Percentiles rank a stretch among this genome's conserved stretches.
Evolutionary conservation across 2,329 filamentous ascomycete species (phyloP).

Genomic region (Ophiostoma fasciatum): DNA sequence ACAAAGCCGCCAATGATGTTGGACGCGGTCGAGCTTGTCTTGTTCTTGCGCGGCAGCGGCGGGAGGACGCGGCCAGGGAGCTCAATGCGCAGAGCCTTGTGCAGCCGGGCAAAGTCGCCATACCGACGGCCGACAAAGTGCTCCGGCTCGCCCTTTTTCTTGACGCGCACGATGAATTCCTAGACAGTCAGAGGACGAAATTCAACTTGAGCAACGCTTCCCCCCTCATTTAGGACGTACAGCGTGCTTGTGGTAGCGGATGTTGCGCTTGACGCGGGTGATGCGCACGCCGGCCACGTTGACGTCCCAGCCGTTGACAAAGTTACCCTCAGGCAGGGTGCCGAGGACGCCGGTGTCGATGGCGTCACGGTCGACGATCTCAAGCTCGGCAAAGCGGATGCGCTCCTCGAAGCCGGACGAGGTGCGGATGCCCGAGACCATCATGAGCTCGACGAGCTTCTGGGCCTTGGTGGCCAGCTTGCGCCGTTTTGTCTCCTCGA

Average conservation of each 20-base stretch:
- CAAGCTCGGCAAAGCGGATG: constrained; percentile 91
- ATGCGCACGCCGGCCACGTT: constrained; percentile 85
- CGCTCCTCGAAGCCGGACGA: constrained; percentile 95
- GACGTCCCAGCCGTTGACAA: constrained; percentile 91
- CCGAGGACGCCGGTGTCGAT: constrained; percentile 81
- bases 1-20: constrained; percentile 36
- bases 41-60: constrained; percentile 83
- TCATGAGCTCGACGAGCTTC: constrained; percentile 97
- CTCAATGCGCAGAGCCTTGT: constrained; percentile 67
- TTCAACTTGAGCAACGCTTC: too few relatives aligned
- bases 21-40: constrained; percentile 53
- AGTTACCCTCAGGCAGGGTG: constrained; percentile 79
- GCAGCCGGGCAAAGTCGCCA: constrained; percentile 69
- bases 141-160: constrained; percentile 59
- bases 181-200: constrained; percentile 20
- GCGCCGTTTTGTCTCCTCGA: constrained; percentile 88
- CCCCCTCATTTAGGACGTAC: too few relatives aligned
- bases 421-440: constrained; percentile 93
- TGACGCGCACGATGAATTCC: constrained; percentile 85
- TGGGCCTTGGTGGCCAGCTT: constrained; percentile 88
- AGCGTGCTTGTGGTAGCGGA: constrained; percentile 83
- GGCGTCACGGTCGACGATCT: constrained; percentile 85
- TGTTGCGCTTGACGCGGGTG: constrained; percentile 66
- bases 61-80: constrained; percentile 83
- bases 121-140: constrained; percentile 74